These are phyloP conservation scores for Vicia sativa DNA, from an alignment of 306 rosid genomes.

Conservation along the genomic window DNA sequence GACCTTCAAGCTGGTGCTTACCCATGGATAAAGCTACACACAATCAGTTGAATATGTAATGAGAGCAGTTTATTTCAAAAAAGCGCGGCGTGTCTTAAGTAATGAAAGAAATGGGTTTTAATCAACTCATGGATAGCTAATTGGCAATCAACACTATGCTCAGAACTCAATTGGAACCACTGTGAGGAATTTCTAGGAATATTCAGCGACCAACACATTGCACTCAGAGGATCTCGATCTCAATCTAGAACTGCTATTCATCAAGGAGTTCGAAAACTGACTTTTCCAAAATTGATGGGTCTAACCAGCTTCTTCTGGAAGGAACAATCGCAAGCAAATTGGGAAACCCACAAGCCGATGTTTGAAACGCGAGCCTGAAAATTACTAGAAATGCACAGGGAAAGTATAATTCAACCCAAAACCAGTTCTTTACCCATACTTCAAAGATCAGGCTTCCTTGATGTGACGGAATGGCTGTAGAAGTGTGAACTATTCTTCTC, in stretches of 20 bases:
- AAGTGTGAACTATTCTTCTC: not conserved
- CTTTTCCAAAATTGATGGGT: not conserved
- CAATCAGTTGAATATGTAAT: not conserved
- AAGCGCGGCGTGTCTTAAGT: not conserved
- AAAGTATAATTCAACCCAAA: not conserved
- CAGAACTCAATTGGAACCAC: not conserved
- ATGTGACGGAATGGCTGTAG: not conserved
- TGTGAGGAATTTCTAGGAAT: not conserved
- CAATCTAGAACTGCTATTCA: not conserved
- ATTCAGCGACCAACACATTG: not conserved
- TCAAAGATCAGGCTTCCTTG: not conserved
- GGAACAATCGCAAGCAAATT: not conserved
- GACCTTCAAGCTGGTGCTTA: not conserved
- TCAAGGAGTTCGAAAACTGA: not conserved
- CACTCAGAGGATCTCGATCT: not conserved
- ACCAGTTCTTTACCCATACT: not conserved
- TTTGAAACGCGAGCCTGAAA: not conserved
- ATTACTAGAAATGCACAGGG: not conserved
- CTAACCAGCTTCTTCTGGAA: not conserved
- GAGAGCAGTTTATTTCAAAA: not conserved
- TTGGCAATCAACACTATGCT: not conserved
- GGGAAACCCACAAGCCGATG: not conserved
- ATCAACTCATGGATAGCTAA: not conserved
- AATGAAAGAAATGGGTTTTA: not conserved
- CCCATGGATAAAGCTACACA: not conserved